phyloP scores from a whole-genome alignment of 106 monocot genomes.

The Phalaenopsis equestris region DNA sequence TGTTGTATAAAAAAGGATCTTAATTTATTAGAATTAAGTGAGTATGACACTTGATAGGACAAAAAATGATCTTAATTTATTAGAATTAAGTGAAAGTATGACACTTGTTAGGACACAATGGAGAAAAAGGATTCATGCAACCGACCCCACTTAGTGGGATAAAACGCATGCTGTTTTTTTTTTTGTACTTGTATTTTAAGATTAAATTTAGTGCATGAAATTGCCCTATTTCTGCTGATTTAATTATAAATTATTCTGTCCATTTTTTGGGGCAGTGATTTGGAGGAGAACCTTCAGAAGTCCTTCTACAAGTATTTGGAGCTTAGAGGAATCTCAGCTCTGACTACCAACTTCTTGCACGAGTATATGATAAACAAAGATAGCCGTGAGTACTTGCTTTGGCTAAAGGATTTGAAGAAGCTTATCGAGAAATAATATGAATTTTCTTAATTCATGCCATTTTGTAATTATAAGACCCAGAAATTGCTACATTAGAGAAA shows the following conservation, averaged over 20 bases:
- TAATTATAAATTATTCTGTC: neutral
- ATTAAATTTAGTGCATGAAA: too few relatives aligned
- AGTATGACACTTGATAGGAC: too few relatives aligned
- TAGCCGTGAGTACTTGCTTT: constrained; percentile 54
- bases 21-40: too few relatives aligned
- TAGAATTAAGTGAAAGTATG: too few relatives aligned
- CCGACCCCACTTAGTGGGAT: too few relatives aligned
- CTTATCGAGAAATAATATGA: constrained; percentile 34
- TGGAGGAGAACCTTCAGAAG: constrained; percentile 76
- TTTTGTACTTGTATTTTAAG: too few relatives aligned
- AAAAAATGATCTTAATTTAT: too few relatives aligned
- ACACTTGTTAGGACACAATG: too few relatives aligned
- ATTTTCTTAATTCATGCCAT: neutral
- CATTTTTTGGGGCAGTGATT: constrained; percentile 26
- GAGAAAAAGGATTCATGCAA: too few relatives aligned
- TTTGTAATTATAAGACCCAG: neutral
- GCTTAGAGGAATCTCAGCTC: constrained; percentile 47
- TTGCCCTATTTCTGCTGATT: neutral
- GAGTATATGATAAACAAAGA: constrained; percentile 91
- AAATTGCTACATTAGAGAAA: neutral
- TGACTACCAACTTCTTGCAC: constrained; percentile 56
- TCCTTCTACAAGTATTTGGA: constrained; percentile 63
- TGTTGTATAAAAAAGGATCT: too few relatives aligned
- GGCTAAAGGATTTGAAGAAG: constrained; percentile 52
- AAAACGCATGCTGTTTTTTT: too few relatives aligned